Conservation (phyloP, 2,329 filamentous ascomycete species). For the Fusarium succisae region DNA sequence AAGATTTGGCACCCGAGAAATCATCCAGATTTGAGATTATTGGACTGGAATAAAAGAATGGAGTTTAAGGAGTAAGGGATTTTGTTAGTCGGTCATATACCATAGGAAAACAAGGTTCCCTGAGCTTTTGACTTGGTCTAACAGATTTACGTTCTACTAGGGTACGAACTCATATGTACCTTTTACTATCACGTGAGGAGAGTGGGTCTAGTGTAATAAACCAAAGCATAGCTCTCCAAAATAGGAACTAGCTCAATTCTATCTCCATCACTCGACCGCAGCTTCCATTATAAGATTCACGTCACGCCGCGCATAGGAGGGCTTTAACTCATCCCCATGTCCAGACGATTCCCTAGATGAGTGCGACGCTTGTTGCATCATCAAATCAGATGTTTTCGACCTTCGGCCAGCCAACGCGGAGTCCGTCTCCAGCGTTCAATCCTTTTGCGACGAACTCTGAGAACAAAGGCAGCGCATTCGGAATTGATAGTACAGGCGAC, state of each 20-base stretch:
- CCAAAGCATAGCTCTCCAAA: conserved; percentile 37
- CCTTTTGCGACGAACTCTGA: conserved; percentile 47
- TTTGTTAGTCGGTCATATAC: too few relatives aligned
- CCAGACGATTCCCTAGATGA: conserved; percentile 47
- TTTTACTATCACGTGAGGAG: conserved; percentile 35
- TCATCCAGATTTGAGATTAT: not conserved
- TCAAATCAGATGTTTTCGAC: conserved; percentile 52
- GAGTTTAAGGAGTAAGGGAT: conserved; percentile 23
- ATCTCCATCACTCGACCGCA: conserved; percentile 25
- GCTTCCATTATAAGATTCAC: not conserved
- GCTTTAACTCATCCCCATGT: conserved; percentile 44
- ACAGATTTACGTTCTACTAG: not conserved
- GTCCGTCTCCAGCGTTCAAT: conserved; percentile 48
- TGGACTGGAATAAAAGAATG: conserved; percentile 6
- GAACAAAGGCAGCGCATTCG: conserved; percentile 44
- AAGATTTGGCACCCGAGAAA: not conserved
- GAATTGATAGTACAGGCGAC: conserved; percentile 44
- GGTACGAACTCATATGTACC: not conserved
- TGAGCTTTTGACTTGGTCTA: too few relatives aligned
- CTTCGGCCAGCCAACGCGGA: conserved; percentile 49
- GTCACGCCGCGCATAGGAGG: conserved; percentile 23
- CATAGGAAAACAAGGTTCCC: too few relatives aligned
- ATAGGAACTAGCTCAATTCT: conserved; percentile 33
- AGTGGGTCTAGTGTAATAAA: conserved; percentile 8
- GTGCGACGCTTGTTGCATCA: conserved; percentile 54